Base-by-base conservation (phyloP, 176 grass and related monocot species). In the Oryza glaberrima region DNA sequence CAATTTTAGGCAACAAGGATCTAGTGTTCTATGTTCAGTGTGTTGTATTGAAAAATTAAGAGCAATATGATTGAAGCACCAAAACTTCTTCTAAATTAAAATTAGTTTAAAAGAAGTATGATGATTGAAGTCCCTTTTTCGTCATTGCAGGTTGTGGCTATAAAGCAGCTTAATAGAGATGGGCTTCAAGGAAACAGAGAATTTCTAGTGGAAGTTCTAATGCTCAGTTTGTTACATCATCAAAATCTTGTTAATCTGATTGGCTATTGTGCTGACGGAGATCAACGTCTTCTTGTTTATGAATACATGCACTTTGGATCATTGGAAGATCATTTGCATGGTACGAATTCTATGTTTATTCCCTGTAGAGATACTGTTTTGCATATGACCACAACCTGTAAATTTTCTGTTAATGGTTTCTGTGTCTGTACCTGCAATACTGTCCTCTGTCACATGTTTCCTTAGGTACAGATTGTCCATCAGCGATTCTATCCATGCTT, bases 301-400 rank as follows among this genome's bases (percentile, higher is more conserved):
- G 94, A 97, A 85, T 97, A 94, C 81, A 94, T 97, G 94, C 89
- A 87, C 67, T 97, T 88, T 4, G 94, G 94, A 78, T 97, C 94
- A 72, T 89, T 97, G 45, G 94, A 97, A 90, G 94, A 97, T 82
- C 94, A 97, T 94, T 88, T 94, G 30, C 92, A 92, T 35, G 94
- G 94, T 95, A 93, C 14, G 58, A 76, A 79, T 84, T 34, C 38
- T 85, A 30, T 52, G 65, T 77, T 83, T 64, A 36, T 68, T 63
- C 77, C 47, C 65, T 75, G 70, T 80, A 51, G 69, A 7, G 9
- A 63, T 63, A 75, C 40, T 85, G 70, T 77, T 52, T 76, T 34
- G 17, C 70, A 69, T 85, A 60, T 56, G 67, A 63, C 26, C 82
- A 81, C 70, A 19, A 70, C 38, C 54, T 84, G 74, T 72, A 56